Conservation (phyloP, 371 early-diverging fungal genomes). For the Mucor saturninus region DNA sequence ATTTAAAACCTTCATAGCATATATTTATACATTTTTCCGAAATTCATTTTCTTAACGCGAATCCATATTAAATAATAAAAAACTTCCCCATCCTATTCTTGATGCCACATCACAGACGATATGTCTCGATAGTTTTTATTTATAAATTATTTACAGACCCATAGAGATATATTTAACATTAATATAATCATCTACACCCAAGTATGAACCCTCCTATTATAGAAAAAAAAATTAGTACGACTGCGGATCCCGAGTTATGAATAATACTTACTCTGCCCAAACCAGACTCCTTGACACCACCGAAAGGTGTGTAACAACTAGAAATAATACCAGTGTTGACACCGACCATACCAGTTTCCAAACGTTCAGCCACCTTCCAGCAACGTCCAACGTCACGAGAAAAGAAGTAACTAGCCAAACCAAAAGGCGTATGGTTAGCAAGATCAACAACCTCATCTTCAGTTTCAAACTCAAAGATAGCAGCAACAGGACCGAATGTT, state of each 20-base stretch:
- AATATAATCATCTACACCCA: constrained; percentile 2
- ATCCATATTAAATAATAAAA: too few species aligned
- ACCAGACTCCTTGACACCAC: constrained; percentile 86
- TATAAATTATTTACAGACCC: constrained; percentile 1
- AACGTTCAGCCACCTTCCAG: constrained; percentile 80
- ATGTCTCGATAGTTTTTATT: not conserved
- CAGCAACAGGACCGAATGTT: constrained; percentile 84
- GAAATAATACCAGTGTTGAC: constrained; percentile 79
- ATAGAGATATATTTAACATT: constrained; percentile 6
- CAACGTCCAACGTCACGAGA: constrained; percentile 74
- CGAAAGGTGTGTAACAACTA: constrained; percentile 74
- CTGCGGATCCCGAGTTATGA: not conserved
- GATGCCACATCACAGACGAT: too few species aligned
- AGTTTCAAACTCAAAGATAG: constrained; percentile 66
- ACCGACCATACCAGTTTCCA: constrained; percentile 92
- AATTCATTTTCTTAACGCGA: too few species aligned
- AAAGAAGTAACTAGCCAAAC: constrained; percentile 87
- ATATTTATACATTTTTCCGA: too few species aligned
- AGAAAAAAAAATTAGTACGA: not conserved
- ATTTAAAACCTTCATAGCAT: too few species aligned
- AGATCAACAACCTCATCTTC: constrained; percentile 75
- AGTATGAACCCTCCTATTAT: constrained; percentile 1
- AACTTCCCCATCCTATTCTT: too few species aligned
- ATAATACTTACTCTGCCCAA: constrained; percentile 48
- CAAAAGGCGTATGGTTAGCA: constrained; percentile 78